Evolutionary conservation across 208 protist species (phyloP), one percentile per base, ranked within the genome.

Genomic region (Porcisia deanei): DNA sequence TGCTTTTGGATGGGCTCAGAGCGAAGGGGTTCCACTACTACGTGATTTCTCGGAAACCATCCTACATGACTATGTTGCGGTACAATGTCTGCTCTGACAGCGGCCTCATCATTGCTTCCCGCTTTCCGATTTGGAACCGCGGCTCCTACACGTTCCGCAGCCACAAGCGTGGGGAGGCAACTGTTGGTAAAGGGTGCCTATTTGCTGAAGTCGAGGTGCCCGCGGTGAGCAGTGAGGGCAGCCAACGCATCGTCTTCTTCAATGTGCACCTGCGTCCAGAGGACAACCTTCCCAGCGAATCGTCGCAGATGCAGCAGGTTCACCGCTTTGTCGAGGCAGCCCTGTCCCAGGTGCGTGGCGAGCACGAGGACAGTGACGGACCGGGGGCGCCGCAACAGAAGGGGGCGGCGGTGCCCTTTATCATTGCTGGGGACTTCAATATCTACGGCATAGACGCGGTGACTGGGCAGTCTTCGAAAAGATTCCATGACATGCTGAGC

Each of bases 351-450:
- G 66, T 96, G n/a, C 63, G 73, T 53, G 58, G 82, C 18, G 71
- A 75, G n/a, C 22, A 20, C 45, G 71, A 82, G 54, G 68, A 37
- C 0, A 49, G 67, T 3, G 22, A 25, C 18, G 22, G 25, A 14
- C 20, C 37, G 22, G 57, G 8, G 65, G 61, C 55, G 34, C 65
- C 60, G 69, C 64, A 1, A 58, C 37, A 3, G 25, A 45, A 30
- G 68, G 41, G 54, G 22, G 67, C 60, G 16, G 77, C 76, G 14
- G 79, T 86, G 45, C 91, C 90, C 22, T 94, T 96, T 66, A 84
- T 96, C 41, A 79, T 97, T 37, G 87, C 90, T 12, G 94, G 94
- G 20, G 91, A 96, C 73, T 93, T 97, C 76, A 95, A 96, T 75
- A 87, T 96, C 55, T 77, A 90, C 69, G 93, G 90, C 49, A 93